Percentiles rank a stretch among this genome's conserved stretches.
Evolutionary conservation across 176 grass and related monocot species (phyloP).

Genomic region (Cenchrus americanus): DNA sequence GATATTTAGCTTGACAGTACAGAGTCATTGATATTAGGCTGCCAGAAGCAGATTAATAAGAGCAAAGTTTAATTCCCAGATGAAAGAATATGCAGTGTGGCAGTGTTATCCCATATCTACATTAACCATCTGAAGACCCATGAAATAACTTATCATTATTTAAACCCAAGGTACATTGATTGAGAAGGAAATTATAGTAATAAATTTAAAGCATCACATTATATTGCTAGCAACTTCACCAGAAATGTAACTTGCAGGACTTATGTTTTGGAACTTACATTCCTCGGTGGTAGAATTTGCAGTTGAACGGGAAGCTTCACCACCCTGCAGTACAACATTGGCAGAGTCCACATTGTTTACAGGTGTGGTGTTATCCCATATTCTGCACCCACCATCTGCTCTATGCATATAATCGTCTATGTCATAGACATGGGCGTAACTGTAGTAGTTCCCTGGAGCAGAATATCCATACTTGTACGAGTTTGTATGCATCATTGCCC

Average conservation of each 20-base stretch:
- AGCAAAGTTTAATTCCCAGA: background rate
- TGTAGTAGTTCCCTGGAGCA: conserved; percentile 77
- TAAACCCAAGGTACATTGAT: background rate
- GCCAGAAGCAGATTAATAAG: background rate
- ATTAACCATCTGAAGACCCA: background rate
- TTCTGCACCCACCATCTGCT: conserved; percentile 71
- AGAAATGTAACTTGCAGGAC: conserved; percentile 29
- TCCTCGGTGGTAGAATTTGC: conserved; percentile 63
- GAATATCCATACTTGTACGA: conserved; percentile 89
- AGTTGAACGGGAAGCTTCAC: conserved; percentile 47
- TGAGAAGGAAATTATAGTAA: background rate
- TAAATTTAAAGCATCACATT: background rate
- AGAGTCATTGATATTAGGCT: background rate
- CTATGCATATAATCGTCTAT: conserved; percentile 73
- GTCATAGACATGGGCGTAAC: conserved; percentile 71
- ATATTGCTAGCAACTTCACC: conserved; percentile 2
- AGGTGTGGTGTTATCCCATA: conserved; percentile 67
- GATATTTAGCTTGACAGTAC: background rate
- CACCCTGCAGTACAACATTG: conserved; percentile 44
- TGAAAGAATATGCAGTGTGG: background rate
- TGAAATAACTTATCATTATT: background rate
- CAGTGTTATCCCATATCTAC: background rate
- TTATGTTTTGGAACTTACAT: conserved; percentile 63
- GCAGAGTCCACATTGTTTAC: conserved; percentile 58
- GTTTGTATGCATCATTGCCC: conserved; percentile 89